phyloP scores from a whole-genome alignment of 2,329 filamentous ascomycete species.

The Furcasterigmium sp. region DNA sequence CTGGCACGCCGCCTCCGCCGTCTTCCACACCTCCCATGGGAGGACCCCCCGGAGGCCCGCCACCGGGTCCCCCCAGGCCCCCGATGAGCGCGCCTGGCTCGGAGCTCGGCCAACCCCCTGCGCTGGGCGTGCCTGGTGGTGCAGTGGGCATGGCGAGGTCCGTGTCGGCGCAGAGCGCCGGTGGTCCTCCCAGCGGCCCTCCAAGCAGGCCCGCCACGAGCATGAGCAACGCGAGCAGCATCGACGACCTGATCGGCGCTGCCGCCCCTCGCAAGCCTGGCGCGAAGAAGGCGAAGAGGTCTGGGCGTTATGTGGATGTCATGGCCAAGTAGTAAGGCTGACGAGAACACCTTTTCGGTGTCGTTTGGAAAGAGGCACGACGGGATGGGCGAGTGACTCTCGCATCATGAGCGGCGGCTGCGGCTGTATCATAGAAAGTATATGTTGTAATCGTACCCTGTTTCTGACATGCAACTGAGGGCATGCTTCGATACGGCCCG shows the following conservation, averaged over 20 bases:
- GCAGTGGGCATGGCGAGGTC: constrained; percentile 41
- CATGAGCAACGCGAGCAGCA: constrained; percentile 87
- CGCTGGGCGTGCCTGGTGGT: constrained; percentile 9
- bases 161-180: constrained; percentile 39
- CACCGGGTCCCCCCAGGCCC: constrained; percentile 14
- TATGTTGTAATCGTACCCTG: too few species aligned
- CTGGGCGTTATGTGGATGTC: constrained; percentile 88
- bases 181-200: constrained; percentile 41
- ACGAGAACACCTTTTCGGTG: too few species aligned
- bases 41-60: constrained; percentile 12
- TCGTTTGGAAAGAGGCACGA: too few species aligned
- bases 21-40: constrained; percentile 22
- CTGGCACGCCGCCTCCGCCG: constrained; percentile 48
- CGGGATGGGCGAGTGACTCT: too few species aligned
- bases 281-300: constrained; percentile 70
- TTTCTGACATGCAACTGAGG: too few species aligned
- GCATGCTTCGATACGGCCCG: too few species aligned
- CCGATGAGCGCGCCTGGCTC: constrained; percentile 20
- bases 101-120: constrained; percentile 26
- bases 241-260: constrained; percentile 84
- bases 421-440: too few species aligned
- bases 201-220: constrained; percentile 70
- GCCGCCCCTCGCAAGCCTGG: constrained; percentile 63
- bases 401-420: too few species aligned
- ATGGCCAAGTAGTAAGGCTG: constrained; percentile 62